Evolutionary conservation across 768 basidiomycete genomes (phyloP).

Genomic region (Tylopilus balloui): DNA sequence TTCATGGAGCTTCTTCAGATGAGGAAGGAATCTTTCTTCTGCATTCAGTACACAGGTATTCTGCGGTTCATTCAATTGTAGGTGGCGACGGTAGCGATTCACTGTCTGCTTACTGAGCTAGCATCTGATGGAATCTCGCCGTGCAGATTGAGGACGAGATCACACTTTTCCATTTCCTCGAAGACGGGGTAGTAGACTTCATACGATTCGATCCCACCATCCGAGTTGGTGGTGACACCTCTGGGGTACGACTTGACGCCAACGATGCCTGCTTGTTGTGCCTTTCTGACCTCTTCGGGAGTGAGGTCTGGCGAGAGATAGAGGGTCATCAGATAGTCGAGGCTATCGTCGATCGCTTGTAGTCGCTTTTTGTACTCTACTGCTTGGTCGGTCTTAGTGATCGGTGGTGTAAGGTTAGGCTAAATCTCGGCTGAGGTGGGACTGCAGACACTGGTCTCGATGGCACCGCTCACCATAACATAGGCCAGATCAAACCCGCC

Average conservation of each 20-base stretch:
- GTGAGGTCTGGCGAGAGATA: conserved; percentile 92
- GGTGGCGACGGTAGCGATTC: neutral
- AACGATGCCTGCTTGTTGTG: conserved; percentile 76
- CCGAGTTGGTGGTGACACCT: conserved; percentile 96
- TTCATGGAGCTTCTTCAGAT: conserved; percentile 74
- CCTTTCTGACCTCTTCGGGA: conserved; percentile 86
- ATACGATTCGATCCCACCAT: conserved; percentile 94
- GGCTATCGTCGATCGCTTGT: conserved; percentile 65
- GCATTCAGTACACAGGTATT: conserved; percentile 93
- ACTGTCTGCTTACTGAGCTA: conserved; percentile 38
- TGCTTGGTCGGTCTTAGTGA: conserved; percentile 77
- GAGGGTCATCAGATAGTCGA: conserved; percentile 92
- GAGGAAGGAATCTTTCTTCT: conserved; percentile 83
- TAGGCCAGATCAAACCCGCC: conserved; percentile 92
- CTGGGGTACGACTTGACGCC: conserved; percentile 96
- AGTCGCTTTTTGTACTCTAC: conserved; percentile 75
- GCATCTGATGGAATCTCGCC: conserved; percentile 95
- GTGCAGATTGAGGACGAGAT: conserved; percentile 94
- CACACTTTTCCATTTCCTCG: conserved; percentile 87
- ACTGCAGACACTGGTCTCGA: conserved; percentile 1
- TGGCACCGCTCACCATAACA: conserved; percentile 72
- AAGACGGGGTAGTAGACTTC: conserved; percentile 91
- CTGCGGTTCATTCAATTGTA: conserved; percentile 33
- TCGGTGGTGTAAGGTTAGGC: conserved; percentile 92
- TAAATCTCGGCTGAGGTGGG: conserved; percentile 30